These are phyloP conservation scores for Acanthamoeba healyi DNA, from an alignment of 208 protist species.

Conservation along the genomic window DNA sequence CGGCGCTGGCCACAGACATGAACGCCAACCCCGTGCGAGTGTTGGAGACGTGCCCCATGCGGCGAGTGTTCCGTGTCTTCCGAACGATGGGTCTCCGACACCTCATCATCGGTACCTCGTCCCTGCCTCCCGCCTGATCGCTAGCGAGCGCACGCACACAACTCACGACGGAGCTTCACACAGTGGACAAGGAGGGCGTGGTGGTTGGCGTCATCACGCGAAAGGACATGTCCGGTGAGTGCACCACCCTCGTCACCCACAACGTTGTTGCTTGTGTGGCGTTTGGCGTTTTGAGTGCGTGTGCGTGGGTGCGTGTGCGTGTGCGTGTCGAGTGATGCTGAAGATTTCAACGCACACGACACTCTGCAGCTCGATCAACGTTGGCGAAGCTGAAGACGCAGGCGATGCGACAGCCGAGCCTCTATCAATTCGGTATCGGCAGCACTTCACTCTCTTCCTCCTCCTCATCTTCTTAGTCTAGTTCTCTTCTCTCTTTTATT, in stretches of 20 bases:
- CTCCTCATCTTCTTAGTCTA: no score
- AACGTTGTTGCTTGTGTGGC: not conserved
- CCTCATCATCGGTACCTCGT: conserved; percentile 18
- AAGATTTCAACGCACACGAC: not conserved
- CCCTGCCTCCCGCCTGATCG: not conserved
- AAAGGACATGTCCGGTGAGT: conserved; percentile 52
- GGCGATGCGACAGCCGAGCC: conserved; percentile 12
- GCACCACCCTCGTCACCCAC: not conserved
- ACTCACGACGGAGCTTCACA: not conserved
- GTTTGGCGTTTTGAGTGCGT: not conserved
- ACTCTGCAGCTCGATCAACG: conserved; percentile 15
- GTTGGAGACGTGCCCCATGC: conserved; percentile 65
- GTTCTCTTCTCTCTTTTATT: not conserved
- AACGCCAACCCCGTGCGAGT: conserved; percentile 61
- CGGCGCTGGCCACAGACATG: conserved; percentile 24
- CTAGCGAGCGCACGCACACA: not conserved
- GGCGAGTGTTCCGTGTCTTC: conserved; percentile 62
- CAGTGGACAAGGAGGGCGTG: conserved; percentile 28
- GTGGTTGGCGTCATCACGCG: conserved; percentile 59
- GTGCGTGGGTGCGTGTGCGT: not conserved
- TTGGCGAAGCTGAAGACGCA: conserved; percentile 36
- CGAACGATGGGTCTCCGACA: conserved; percentile 66
- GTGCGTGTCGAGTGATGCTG: not conserved
- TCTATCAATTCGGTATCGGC: not conserved
- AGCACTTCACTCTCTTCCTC: not conserved